Percentiles rank a stretch among this genome's conserved stretches.
Conservation (phyloP, 2,329 filamentous ascomycete genomes). For the Calonectria pteridis region DNA sequence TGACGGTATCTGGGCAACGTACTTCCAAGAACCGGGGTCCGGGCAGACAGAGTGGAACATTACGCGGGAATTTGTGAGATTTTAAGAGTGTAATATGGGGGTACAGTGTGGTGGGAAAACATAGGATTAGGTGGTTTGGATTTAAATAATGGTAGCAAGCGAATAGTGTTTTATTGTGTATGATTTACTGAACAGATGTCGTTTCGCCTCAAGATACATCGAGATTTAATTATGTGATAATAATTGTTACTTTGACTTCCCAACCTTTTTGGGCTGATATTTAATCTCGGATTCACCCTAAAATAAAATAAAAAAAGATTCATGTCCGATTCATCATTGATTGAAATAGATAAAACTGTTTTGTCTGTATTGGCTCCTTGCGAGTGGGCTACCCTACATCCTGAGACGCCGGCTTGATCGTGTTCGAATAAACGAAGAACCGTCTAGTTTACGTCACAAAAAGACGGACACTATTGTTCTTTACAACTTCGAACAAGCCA, state of each 20-base stretch:
- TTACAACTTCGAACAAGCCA: not conserved
- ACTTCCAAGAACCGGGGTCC: constrained; percentile 44
- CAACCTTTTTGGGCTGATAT: not conserved
- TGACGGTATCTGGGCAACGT: constrained; percentile 44
- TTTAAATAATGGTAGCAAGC: not conserved
- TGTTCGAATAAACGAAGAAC: not conserved
- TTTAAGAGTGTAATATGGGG: not conserved
- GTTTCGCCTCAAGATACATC: too few species aligned
- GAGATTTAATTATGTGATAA: too few species aligned
- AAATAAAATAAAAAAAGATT: not conserved
- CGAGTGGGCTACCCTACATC: not conserved
- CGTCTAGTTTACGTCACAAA: not conserved
- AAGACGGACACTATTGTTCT: not conserved
- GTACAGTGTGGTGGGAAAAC: not conserved
- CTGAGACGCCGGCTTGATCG: not conserved
- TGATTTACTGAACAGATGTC: not conserved
- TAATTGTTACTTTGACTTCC: not conserved
- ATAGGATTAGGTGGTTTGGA: not conserved
- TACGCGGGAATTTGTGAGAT: constrained; percentile 43
- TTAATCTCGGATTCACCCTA: not conserved
- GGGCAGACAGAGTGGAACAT: constrained; percentile 46
- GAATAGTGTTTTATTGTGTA: not conserved
- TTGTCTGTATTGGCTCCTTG: not conserved
- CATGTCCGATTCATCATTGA: not conserved
- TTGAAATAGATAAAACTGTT: not conserved